A percentile compares a stretch with the other conserved stretches of the same genome.
Conservation (phyloP, 2,329 filamentous ascomycete genomes). For the Hypomyces perniciosus region DNA sequence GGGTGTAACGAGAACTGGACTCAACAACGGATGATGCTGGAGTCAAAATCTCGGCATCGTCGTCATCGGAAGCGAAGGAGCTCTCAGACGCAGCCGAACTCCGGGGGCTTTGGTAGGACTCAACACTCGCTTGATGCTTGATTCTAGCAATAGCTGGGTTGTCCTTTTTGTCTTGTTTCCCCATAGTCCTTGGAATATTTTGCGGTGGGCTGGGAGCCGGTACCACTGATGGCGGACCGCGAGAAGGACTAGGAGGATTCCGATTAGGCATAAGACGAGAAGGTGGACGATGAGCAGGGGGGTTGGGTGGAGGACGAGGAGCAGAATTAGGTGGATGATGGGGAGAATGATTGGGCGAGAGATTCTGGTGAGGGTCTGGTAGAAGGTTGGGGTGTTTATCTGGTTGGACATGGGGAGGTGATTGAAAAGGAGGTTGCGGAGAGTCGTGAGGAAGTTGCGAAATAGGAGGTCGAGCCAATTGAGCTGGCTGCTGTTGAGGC, state of each 20-base stretch:
- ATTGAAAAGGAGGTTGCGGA: not conserved
- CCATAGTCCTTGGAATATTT: not conserved
- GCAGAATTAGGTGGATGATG: not conserved
- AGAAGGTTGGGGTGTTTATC: not conserved
- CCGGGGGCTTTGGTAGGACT: not conserved
- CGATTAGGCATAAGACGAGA: not conserved
- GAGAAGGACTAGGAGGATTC: not conserved
- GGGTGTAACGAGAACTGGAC: not conserved
- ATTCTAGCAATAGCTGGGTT: not conserved
- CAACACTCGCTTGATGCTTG: not conserved
- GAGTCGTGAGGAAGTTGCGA: not conserved
- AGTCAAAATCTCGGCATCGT: not conserved
- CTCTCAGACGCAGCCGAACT: not conserved
- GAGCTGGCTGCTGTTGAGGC: not conserved
- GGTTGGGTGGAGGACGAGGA: not conserved
- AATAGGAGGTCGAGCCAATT: not conserved
- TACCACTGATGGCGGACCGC: not conserved
- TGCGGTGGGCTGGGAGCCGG: not conserved
- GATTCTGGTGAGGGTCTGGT: not conserved
- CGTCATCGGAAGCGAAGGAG: not conserved
- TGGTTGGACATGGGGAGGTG: not conserved
- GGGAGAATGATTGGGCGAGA: not conserved
- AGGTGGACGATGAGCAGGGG: not conserved
- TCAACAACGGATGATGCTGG: constrained; percentile 1
- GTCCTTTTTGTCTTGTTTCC: not conserved